Percentiles rank a stretch among this genome's conserved stretches.
phyloP scores from a whole-genome alignment of 192 early-diverging fungal species.

The Backusella australiensis region DNA sequence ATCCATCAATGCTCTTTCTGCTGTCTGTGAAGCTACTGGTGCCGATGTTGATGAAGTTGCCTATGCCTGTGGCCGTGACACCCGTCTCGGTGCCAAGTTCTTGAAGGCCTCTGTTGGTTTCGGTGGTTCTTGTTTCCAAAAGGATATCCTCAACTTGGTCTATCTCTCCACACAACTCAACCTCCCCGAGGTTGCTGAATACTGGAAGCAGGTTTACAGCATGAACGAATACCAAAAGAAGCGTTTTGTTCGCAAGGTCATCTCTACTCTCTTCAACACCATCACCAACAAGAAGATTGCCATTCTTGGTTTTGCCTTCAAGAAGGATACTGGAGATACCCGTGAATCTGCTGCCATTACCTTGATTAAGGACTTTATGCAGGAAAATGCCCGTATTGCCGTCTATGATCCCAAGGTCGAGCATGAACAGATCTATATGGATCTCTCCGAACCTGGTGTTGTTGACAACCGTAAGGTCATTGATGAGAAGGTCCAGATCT shows the following conservation, averaged over 20 bases:
- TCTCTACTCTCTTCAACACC: slow-evolving; percentile 72
- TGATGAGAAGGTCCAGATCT: slow-evolving; percentile 62
- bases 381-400: slow-evolving; percentile 69
- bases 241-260: slow-evolving; percentile 75
- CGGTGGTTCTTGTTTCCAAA: slow-evolving; percentile 96
- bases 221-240: slow-evolving; percentile 93
- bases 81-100: slow-evolving; percentile 86
- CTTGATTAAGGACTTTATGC: slow-evolving; percentile 75
- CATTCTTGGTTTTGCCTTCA: slow-evolving; percentile 90
- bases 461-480: slow-evolving; percentile 45
- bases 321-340: slow-evolving; percentile 92
- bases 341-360: slow-evolving; percentile 88
- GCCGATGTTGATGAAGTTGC: slow-evolving; percentile 90
- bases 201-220: slow-evolving; percentile 87
- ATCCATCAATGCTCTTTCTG: slow-evolving; percentile 87
- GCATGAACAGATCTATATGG: slow-evolving; percentile 63
- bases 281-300: slow-evolving; percentile 79
- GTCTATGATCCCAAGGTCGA: slow-evolving; percentile 92
- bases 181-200: slow-evolving; percentile 87
- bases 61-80: slow-evolving; percentile 84
- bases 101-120: slow-evolving; percentile 91
- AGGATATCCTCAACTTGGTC: slow-evolving; percentile 91
- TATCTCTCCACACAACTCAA: slow-evolving; percentile 82
- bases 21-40: slow-evolving; percentile 90
- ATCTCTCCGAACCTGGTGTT: slow-evolving; percentile 60